Evolutionary conservation across 2,329 filamentous ascomycete species (phyloP), one percentile per base, ranked within the genome.

Genomic region (Arthrinium puccinioides): DNA sequence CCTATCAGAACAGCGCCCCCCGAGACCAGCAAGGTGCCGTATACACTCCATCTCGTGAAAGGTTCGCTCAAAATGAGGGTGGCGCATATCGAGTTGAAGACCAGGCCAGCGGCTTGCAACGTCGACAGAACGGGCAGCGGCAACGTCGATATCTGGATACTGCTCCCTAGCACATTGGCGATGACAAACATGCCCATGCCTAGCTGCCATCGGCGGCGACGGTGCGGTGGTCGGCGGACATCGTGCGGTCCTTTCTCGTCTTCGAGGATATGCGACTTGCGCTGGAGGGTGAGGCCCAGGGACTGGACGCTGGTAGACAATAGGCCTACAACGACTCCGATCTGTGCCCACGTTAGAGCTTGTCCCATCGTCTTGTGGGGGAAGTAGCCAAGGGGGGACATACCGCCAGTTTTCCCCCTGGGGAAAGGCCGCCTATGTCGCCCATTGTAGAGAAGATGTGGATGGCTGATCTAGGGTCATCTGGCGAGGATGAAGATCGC

Each of bases 61-160:
- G 89, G 87, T 62, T 98, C 90, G 54, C 84, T 82, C 32, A 98
- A 75, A 53, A 97, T 87, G 40, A 97, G 67, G 30, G 88, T 94
- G 44, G 92, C 92, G 71, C 94, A 95, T 61, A 97, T 87, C 40
- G 90, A 95, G 69, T 98, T 98, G 72, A 98, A 98, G 44, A 98
- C 92, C 38, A 98, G 74, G 30, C 92, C 92, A 4, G 90, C 94
- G 14, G 90, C 90, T 66, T 98, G 92, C 25, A 98, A 70, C 1
- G 92, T 96, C 39, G 90, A 97, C 23, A 98, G 76, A 6, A 98
- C 88, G 15, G 92, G 92, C 16, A 98, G 71, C 13, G 92, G 92
- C 30, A 98, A 72, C 1, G 90, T 96, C 21, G 92, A 96, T 57
- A 98, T 97, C 64, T 98, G 92, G 41, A 98, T 92, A 25, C 87